Base-by-base conservation (phyloP, 2,329 filamentous ascomycete species). In the Pseudogymnoascus sp. region DNA sequence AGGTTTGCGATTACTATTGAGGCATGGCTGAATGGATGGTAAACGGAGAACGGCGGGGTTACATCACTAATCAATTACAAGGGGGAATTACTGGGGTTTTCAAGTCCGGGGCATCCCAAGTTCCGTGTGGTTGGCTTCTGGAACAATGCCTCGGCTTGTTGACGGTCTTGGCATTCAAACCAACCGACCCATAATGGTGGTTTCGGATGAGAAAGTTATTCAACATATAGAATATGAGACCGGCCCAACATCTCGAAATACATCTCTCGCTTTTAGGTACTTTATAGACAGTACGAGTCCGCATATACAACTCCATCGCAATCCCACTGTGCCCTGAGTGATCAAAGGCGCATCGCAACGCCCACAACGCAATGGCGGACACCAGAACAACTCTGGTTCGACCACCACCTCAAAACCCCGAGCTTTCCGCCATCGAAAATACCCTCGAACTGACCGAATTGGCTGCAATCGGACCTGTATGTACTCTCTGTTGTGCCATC, bases 381-480 rank as follows among this genome's bases (percentile, higher is more conserved):
- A 6, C 38, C 36, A 72, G 72, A 54, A 67, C 77, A 30, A 91
- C 88, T 0, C 81, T 95, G 60, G 85, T 96, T 66, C 83, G 85
- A 69, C 87, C 90, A 58, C 91, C 90, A 65, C 86, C 88, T 59
- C 75, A 85, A 33, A 86, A 96, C 71, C 77, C 84, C 50, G 81
- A 81, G 70, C 89, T 90, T 74, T 86, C 91, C 25, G 81, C 85
- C 12, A 95, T 97, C 65, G 93, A 97, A 77, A 93, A 95, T 75
- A 87, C 90, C 57, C 82, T 97, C 61, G 92, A 96, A 70, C 80
- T 97, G 68, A 94, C 89, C 3, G 88, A 91, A 66, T 80, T 97
- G 59, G 79, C 79, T 60, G 87, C 89, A 64, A 84, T 94, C 65
- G 87, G 88, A 47, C 87, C 88, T 62, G 88, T 90, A 77, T 72